Evolutionary conservation across 2,329 filamentous ascomycete species (phyloP).

Genomic region (Sporothrix brunneoviolacea): DNA sequence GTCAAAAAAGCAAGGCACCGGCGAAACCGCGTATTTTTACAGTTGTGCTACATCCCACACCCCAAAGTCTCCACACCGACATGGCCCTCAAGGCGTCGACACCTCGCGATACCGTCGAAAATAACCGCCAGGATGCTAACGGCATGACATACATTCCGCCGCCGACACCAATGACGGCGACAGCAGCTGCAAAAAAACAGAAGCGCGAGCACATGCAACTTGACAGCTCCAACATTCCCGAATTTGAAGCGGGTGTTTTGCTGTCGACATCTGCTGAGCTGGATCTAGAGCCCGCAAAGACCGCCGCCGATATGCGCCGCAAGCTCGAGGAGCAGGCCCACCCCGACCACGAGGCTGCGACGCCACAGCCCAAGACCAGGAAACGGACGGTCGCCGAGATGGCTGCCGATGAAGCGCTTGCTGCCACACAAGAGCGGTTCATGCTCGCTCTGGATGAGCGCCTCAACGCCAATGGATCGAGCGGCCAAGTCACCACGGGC

Average conservation of each 20-base stretch:
- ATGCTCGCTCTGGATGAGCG: slow-evolving; percentile 91
- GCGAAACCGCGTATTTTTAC: slow-evolving; percentile 64
- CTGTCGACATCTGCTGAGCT: slow-evolving; percentile 68
- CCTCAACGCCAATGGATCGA: slow-evolving; percentile 53
- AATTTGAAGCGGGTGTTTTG: slow-evolving; percentile 70
- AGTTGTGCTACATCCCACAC: slow-evolving; percentile 77
- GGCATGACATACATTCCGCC: slow-evolving; percentile 43
- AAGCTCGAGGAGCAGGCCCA: slow-evolving; percentile 68
- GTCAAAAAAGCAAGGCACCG: slow-evolving; percentile 36
- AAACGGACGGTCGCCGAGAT: slow-evolving; percentile 94
- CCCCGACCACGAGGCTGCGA: slow-evolving; percentile 67
- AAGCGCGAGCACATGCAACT: slow-evolving; percentile 70
- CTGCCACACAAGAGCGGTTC: slow-evolving; percentile 81
- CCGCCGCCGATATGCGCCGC: slow-evolving; percentile 59
- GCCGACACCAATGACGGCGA: slow-evolving; percentile 58
- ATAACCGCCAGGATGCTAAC: slow-evolving; percentile 10
- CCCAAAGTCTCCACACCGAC: slow-evolving; percentile 67
- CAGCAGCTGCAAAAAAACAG: slow-evolving; percentile 55
- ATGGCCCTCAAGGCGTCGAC: slow-evolving; percentile 67
- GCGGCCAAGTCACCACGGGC: slow-evolving; percentile 49
- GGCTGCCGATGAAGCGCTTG: slow-evolving; percentile 87
- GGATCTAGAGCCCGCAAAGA: slow-evolving; percentile 69
- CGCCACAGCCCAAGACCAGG: slow-evolving; percentile 78
- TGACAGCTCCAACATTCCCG: slow-evolving; percentile 64
- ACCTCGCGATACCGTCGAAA: slow-evolving; percentile 39